Percentiles rank a stretch among this genome's conserved stretches.
Conservation (phyloP, 2,329 filamentous ascomycete genomes). For the Fusarium staphyleae region DNA sequence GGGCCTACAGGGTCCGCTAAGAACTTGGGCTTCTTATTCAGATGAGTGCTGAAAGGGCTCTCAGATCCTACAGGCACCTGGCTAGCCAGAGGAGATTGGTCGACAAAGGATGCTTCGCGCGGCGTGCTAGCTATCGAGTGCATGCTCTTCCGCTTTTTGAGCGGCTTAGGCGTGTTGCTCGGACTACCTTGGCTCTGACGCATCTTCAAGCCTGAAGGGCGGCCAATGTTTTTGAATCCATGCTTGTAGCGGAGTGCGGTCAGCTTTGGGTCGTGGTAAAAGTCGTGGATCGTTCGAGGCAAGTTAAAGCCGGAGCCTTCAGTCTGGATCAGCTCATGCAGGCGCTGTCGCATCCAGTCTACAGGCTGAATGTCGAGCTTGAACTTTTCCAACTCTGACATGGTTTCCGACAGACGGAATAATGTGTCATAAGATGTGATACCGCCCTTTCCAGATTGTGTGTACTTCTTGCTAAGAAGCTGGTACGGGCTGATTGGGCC, state of each 20-base stretch:
- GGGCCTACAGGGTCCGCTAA: constrained; percentile 16
- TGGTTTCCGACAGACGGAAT: constrained; percentile 61
- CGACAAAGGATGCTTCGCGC: constrained; percentile 38
- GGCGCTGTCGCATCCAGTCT: constrained; percentile 64
- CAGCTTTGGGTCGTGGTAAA: constrained; percentile 64
- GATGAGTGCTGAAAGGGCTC: constrained; percentile 22
- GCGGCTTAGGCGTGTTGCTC: constrained; percentile 35
- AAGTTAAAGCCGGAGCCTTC: constrained; percentile 59
- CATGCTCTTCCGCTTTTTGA: constrained; percentile 47
- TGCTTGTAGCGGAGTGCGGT: constrained; percentile 57
- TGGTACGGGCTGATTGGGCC: constrained; percentile 65
- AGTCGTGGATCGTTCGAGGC: constrained; percentile 57
- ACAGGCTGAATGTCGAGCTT: constrained; percentile 59
- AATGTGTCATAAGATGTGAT: constrained; percentile 63
- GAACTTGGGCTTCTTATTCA: constrained; percentile 40
- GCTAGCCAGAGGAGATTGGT: constrained; percentile 39
- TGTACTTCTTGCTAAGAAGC: constrained; percentile 60
- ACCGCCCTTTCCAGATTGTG: constrained; percentile 50
- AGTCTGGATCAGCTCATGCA: constrained; percentile 56
- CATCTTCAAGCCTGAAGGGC: constrained; percentile 58
- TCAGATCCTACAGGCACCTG: constrained; percentile 19
- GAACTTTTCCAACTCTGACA: constrained; percentile 62
- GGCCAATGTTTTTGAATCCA: constrained; percentile 64
- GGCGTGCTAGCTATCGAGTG: constrained; percentile 43
- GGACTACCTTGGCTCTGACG: constrained; percentile 37